Evolutionary conservation across 2,329 filamentous ascomycete species (phyloP).

Genomic region (Pezicula radicicola): DNA sequence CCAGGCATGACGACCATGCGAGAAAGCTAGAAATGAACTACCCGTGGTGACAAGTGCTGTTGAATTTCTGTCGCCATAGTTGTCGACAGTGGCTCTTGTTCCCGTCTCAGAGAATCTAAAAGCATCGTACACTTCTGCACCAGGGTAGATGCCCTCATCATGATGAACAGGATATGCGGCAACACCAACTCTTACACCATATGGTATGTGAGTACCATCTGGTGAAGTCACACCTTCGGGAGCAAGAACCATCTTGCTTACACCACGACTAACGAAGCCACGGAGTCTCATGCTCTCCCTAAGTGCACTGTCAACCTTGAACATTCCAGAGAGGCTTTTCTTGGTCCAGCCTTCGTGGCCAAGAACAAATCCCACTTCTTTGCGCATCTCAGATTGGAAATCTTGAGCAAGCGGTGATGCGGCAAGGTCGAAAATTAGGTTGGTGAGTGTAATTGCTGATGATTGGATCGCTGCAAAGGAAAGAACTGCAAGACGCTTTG

Average conservation of each 20-base stretch:
- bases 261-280: conserved; percentile 22
- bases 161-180: conserved; percentile 17
- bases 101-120: conserved; percentile 12
- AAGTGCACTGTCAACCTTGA: conserved; percentile 36
- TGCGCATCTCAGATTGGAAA: conserved; percentile 34
- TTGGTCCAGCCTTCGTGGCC: conserved; percentile 36
- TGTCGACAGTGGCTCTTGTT: background rate
- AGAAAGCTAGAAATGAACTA: conserved; percentile 23
- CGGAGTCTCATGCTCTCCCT: conserved; percentile 40
- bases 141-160: conserved; percentile 14
- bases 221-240: conserved; percentile 43
- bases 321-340: conserved; percentile 32
- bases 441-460: conserved; percentile 35
- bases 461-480: conserved; percentile 31
- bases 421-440: conserved; percentile 36
- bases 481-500: conserved; percentile 17
- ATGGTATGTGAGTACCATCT: conserved; percentile 28
- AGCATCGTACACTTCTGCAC: conserved; percentile 12
- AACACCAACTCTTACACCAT: conserved; percentile 33
- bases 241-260: conserved; percentile 25
- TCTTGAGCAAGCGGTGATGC: conserved; percentile 33
- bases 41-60: conserved; percentile 22
- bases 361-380: conserved; percentile 33
- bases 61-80: conserved; percentile 13
- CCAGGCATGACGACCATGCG: conserved; percentile 28